A percentile compares a stretch with the other conserved stretches of the same genome.
Conservation (phyloP, 2,329 filamentous ascomycete genomes). For the Talaromyces sp. region DNA sequence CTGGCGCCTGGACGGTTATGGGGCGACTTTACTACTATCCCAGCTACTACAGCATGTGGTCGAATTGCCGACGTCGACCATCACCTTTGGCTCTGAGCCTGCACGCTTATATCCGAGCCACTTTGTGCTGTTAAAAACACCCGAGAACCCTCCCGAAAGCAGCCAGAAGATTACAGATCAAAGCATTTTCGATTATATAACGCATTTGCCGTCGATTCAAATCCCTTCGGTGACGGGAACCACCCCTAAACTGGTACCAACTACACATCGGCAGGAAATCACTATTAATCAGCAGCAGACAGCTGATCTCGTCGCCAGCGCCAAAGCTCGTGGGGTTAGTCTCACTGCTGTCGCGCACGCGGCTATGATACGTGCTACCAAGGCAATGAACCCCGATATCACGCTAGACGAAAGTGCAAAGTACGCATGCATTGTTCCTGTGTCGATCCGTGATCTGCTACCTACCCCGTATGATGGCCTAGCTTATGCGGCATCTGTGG, state of each 20-base stretch:
- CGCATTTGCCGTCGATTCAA: neutral
- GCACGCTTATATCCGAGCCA: neutral
- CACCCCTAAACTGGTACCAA: neutral
- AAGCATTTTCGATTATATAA: neutral
- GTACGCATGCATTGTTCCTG: neutral
- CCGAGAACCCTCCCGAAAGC: neutral
- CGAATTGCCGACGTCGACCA: neutral
- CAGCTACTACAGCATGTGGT: neutral
- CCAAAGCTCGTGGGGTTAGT: neutral
- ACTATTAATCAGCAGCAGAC: neutral
- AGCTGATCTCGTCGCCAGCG: neutral
- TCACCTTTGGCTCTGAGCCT: neutral
- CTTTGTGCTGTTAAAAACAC: neutral
- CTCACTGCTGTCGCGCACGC: neutral
- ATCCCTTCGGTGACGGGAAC: neutral
- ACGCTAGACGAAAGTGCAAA: neutral
- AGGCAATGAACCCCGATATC: neutral
- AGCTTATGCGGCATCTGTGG: neutral
- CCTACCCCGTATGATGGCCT: neutral
- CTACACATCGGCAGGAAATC: neutral
- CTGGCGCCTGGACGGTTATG: neutral
- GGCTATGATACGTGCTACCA: neutral
- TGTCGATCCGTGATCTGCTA: neutral
- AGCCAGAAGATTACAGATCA: neutral
- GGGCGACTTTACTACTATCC: neutral